Evolutionary conservation across 305 asterid species (phyloP).

Genomic region (Solanum hybrid): DNA sequence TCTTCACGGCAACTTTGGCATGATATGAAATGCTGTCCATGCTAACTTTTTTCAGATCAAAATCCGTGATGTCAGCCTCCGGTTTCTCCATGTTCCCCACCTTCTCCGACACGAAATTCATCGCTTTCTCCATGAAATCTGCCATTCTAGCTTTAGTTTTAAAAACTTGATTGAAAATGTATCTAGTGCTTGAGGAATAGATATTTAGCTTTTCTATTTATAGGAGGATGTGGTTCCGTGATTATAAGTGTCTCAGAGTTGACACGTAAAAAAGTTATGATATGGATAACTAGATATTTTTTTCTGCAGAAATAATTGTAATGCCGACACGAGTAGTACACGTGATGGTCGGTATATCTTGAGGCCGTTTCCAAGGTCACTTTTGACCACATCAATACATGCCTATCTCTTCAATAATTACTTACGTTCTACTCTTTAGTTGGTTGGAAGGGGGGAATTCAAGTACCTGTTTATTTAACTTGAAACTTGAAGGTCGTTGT

Average conservation of each 20-base stretch:
- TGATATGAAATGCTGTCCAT: conserved; percentile 34
- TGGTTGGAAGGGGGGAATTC: no score
- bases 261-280: no score
- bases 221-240: neutral
- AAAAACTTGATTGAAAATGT: neutral
- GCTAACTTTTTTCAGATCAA: conserved; percentile 41
- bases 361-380: no score
- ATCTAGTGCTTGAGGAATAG: neutral
- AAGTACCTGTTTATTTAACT: no score
- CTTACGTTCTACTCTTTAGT: no score
- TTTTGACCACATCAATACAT: no score
- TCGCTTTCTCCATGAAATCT: conserved; percentile 35
- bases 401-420: no score
- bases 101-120: conserved; percentile 29
- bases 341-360: no score
- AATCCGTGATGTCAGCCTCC: conserved; percentile 40
- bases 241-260: neutral
- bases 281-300: no score
- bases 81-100: conserved; percentile 32
- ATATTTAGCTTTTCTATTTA: neutral
- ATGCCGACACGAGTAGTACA: no score
- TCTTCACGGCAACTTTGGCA: conserved; percentile 33
- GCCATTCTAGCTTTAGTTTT: neutral
- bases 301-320: no score
- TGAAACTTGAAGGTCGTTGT: no score